Evolutionary conservation across 2,329 filamentous ascomycete genomes (phyloP), one percentile per base, ranked within the genome.

Genomic region (Phaeosphaeria sp.): DNA sequence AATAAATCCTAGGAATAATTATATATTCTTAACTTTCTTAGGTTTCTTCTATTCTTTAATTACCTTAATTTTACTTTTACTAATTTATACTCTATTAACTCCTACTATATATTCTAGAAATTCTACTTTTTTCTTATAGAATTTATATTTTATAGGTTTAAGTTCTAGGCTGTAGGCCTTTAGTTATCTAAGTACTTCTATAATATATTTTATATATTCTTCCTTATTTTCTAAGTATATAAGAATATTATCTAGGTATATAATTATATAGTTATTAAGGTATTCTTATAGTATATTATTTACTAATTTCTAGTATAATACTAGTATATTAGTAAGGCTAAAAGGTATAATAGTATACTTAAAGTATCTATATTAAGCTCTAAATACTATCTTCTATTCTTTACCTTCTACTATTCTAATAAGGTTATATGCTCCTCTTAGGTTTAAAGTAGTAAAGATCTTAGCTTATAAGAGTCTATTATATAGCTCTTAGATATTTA

Each of bases 321-420:
- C 46, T 43, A 22, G 42, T 15, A 27, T 21, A 18, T 55, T 59
- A 5, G 20, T 55, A 13, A 59, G 53, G 18, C 53, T 49, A 46
- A 55, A 52, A 2, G 42, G 47, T 3, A 54, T 65, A 15, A 59
- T n/a, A 21, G 36, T 25, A 17, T 53, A 62, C 25, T 66, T 18
- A 30, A 43, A 64, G 7, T 53, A 6, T 42, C 55, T 43, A 23
- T 55, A 59, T 15, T 30, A 10, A 42, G 23, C 60, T 27, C 33
- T 18, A 27, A 58, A 61, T 25, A 21, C 43, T 25, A n/a, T 63
- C 22, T 58, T 63, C 50, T 46, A 58, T 54, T 63, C 30, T 39
- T 58, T 10, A 15, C 55, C 47, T 54, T 56, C 22, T 9, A 44
- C 49, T 18, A 60, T 63, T 1, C 46, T 41, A 13, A 60, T 53